Percentiles rank a stretch among this genome's conserved stretches.
Conservation (phyloP, 2,329 filamentous ascomycete genomes). For the Aspergillus proliferans region DNA sequence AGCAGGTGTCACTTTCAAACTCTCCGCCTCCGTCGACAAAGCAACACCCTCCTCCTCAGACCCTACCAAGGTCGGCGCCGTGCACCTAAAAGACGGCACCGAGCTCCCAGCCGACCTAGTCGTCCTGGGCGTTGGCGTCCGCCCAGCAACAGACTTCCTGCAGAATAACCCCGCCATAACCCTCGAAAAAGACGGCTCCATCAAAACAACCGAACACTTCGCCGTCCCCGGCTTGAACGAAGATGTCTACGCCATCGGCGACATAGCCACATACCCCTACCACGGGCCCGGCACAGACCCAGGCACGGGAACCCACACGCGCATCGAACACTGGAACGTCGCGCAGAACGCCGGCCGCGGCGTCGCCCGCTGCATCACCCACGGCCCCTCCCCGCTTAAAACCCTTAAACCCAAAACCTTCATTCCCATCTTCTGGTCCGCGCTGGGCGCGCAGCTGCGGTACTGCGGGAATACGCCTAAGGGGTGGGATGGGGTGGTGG, state of each 20-base stretch:
- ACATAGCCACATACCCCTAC: conserved; percentile 94
- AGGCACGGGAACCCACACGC: conserved; percentile 55
- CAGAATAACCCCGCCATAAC: conserved; percentile 62
- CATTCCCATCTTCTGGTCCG: conserved; percentile 96
- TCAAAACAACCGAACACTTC: conserved; percentile 75
- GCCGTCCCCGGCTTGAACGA: conserved; percentile 62
- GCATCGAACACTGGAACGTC: conserved; percentile 98
- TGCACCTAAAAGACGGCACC: conserved; percentile 80
- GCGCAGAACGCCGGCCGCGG: conserved; percentile 85
- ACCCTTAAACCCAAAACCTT: conserved; percentile 60
- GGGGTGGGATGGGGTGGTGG: conserved; percentile 79
- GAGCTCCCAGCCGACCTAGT: conserved; percentile 80
- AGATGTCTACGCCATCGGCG: conserved; percentile 86
- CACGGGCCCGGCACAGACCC: conserved; percentile 71
- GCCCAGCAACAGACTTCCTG: conserved; percentile 77
- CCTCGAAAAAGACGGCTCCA: conserved; percentile 77
- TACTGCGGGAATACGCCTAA: conserved; percentile 84
- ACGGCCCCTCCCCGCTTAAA: conserved; percentile 30
- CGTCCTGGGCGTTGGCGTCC: conserved; percentile 83
- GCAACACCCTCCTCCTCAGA: conserved; percentile 66
- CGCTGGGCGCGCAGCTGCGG: conserved; percentile 77
- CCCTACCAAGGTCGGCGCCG: conserved; percentile 66
- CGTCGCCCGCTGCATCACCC: conserved; percentile 70
- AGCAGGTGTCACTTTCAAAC: conserved; percentile 81
- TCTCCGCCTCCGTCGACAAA: conserved; percentile 75